These are phyloP conservation scores for Auriculariales sp. DNA, from an alignment of 768 basidiomycete genomes.

Conservation along the genomic window DNA sequence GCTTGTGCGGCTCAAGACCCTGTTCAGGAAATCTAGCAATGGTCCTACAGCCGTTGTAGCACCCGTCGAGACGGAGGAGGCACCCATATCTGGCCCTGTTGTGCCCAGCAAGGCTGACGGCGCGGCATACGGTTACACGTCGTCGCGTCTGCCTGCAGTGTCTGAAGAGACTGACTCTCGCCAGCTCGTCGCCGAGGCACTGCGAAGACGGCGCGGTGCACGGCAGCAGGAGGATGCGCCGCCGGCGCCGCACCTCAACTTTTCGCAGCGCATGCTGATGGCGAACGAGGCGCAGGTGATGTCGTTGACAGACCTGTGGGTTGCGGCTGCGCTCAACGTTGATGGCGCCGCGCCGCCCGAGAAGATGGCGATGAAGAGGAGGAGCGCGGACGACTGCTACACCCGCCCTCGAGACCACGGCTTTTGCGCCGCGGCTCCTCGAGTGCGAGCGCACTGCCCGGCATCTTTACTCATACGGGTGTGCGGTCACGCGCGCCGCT, in stretches of 20 bases:
- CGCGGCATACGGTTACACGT: constrained; percentile 63
- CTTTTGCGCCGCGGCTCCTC: background rate
- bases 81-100: too few species aligned
- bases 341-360: constrained; percentile 76
- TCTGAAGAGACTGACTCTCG: background rate
- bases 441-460: constrained; percentile 27
- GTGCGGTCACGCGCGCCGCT: constrained; percentile 23
- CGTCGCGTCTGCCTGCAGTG: background rate
- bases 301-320: constrained; percentile 93
- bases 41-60: too few species aligned
- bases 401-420: background rate
- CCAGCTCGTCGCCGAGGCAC: constrained; percentile 6
- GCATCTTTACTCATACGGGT: constrained; percentile 75
- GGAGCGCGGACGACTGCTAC: background rate
- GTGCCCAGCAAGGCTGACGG: constrained; percentile 59
- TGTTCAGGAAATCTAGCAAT: too few species aligned
- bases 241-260: constrained; percentile 39
- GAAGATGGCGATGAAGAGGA: constrained; percentile 20
- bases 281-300: constrained; percentile 93
- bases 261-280: constrained; percentile 50
- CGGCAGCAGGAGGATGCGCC: constrained; percentile 1
- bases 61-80: too few species aligned
- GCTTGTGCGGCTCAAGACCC: constrained; percentile 23
- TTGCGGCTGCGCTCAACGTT: constrained; percentile 90
- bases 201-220: constrained; percentile 10